Evolutionary conservation across 2,329 filamentous ascomycete genomes (phyloP), one percentile per base, ranked within the genome.

Genomic region (Sarocladium oryzae): DNA sequence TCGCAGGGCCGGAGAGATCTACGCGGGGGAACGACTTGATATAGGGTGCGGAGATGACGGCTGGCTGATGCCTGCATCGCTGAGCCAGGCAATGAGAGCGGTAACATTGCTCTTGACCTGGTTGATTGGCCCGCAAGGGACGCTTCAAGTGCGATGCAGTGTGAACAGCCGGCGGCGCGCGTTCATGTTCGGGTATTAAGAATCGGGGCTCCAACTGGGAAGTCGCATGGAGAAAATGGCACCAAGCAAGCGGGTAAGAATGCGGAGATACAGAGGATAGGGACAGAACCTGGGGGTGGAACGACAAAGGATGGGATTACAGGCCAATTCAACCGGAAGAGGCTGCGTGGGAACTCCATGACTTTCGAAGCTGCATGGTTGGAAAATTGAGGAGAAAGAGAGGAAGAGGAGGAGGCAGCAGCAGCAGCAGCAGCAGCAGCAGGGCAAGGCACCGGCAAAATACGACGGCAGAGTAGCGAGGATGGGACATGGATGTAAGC

Each of bases 41-140:
- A n/a, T n/a, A n/a, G n/a, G n/a, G n/a, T n/a, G n/a, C n/a, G n/a
- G n/a, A n/a, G n/a, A n/a, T n/a, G n/a, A n/a, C n/a, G n/a, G n/a
- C n/a, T n/a, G n/a, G n/a, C n/a, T n/a, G n/a, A n/a, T n/a, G n/a
- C n/a, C n/a, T n/a, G n/a, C n/a, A n/a, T n/a, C n/a, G n/a, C n/a
- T n/a, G n/a, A n/a, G n/a, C n/a, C n/a, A n/a, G n/a, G n/a, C n/a
- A n/a, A n/a, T n/a, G n/a, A n/a, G n/a, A n/a, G n/a, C n/a, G n/a
- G n/a, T n/a, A n/a, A n/a, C n/a, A n/a, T n/a, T n/a, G n/a, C n/a
- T n/a, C n/a, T n/a, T n/a, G n/a, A n/a, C n/a, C n/a, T n/a, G n/a
- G n/a, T n/a, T n/a, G n/a, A 48, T 48, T 48, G 43, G 43, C 43
- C 20, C 43, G 43, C 26, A 32, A 48, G 28, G 5, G 4, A 28